Base-by-base conservation (phyloP, 2,329 filamentous ascomycete genomes). In the Fusarium lateritium region DNA sequence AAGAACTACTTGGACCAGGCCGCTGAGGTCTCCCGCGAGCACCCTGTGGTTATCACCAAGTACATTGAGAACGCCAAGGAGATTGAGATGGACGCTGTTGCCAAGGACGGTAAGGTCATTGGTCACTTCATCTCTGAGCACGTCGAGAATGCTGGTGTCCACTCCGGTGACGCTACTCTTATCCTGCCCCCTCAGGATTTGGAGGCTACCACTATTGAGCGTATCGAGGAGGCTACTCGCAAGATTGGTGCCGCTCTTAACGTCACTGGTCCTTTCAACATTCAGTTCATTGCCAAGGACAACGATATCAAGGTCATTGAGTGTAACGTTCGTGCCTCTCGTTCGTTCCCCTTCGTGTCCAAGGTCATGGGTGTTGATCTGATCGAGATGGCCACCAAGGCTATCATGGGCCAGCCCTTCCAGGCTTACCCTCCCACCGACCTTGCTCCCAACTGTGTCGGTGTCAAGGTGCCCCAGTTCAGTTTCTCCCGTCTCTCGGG, bases 301-400 rank as follows among this genome's bases (percentile, higher is more conserved):
- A 98, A 98, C 79, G 95, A 98, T 72, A 98, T 99, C 85, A 98
- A 98, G 86, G 96, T 99, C 71, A 99, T 99, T 70, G 96, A 99
- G 83, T 98, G 96, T 83, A 99, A 99, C 76, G 96, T 98, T 64
- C 91, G 96, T 68, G 96, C 96, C 17, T 98, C 96, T 45, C 89
- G 96, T 70, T 98, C 95, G 1, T 98, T 98, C 86, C 96, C 96
- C 65, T 99, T 99, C 77, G 94, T 98, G 17, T 98, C 94, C 70
- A 99, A 99, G 85, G 94, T 97, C 72, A 98, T 97, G 93, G 94
- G 94, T 52, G 93, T 98, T 53, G 95, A 99, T 78, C 86, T 99
- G 67, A 98, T 99, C 71, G 95, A 98, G 84, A 94, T 99, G 93
- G 96, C 96, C 28, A 98, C 96, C 73, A 97, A 97, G 84, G 95